Conservation (phyloP, 768 basidiomycete species). For the Dentipellis sp. region DNA sequence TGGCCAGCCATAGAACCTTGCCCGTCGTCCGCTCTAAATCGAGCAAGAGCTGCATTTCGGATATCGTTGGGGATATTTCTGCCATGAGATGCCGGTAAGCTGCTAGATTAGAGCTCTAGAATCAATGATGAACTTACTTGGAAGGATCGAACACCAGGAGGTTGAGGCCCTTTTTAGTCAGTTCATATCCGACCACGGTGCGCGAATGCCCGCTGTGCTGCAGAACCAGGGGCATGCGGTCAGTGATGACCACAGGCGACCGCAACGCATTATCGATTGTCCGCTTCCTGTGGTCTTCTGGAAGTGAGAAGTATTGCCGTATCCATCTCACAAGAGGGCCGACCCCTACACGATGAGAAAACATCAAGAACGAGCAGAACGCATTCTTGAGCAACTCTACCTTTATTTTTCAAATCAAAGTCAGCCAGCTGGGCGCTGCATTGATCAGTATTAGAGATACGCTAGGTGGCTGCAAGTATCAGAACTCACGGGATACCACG, state of each 20-base stretch:
- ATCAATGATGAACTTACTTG: slow-evolving; percentile 25
- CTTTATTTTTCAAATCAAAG: not conserved
- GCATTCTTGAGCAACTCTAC: not conserved
- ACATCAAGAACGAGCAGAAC: too few species aligned
- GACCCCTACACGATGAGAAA: not conserved
- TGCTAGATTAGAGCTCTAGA: too few species aligned
- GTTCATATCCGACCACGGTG: slow-evolving; percentile 76
- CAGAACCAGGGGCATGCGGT: slow-evolving; percentile 72
- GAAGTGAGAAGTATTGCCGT: not conserved
- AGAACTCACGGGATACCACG: not conserved
- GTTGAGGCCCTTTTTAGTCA: slow-evolving; percentile 47
- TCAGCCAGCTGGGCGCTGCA: not conserved
- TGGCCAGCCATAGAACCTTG: too few species aligned
- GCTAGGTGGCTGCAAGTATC: not conserved
- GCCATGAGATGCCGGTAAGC: too few species aligned
- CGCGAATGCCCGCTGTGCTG: slow-evolving; percentile 79
- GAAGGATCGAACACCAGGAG: slow-evolving; percentile 75
- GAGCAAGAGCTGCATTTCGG: too few species aligned
- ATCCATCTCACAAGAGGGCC: not conserved
- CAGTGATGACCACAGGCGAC: slow-evolving; percentile 34
- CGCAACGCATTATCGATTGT: not conserved
- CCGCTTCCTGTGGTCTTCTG: too few species aligned
- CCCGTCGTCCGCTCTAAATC: too few species aligned
- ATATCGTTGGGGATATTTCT: too few species aligned
- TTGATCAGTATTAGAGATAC: not conserved